Evolutionary conservation across 805 yeast genomes (phyloP).

Genomic region (Zygoascus bituminiphila): DNA sequence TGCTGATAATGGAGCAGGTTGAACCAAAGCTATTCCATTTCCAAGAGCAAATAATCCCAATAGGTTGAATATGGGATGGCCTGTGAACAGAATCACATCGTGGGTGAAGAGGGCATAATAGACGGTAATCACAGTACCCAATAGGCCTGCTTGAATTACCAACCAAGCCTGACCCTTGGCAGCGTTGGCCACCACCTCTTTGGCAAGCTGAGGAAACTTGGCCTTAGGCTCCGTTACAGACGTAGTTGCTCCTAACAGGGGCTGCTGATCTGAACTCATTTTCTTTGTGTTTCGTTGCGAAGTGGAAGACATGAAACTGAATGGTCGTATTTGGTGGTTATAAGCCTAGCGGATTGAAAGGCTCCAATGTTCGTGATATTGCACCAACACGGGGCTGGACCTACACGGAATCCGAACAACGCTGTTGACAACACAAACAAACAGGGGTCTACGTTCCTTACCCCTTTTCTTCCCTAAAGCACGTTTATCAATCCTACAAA

Average conservation of each 20-base stretch:
- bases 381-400: too few relatives aligned
- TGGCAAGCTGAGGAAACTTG: neutral
- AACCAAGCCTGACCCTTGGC: neutral
- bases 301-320: neutral
- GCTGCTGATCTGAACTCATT: neutral
- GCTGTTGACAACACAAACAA: too few relatives aligned
- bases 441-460: too few relatives aligned
- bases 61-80: constrained; percentile 22
- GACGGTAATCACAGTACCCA: neutral
- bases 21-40: constrained; percentile 23
- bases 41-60: constrained; percentile 20
- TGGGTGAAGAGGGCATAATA: constrained; percentile 1
- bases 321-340: too few relatives aligned
- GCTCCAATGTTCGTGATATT: too few relatives aligned
- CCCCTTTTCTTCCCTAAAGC: too few relatives aligned
- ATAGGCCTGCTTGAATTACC: neutral
- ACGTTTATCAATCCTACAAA: too few relatives aligned
- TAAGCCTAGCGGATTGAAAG: too few relatives aligned
- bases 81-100: constrained; percentile 18
- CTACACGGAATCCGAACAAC: too few relatives aligned
- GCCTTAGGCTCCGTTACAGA: neutral
- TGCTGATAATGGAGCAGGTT: constrained; percentile 19
- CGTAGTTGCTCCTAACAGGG: neutral
- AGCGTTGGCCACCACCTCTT: neutral
- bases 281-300: neutral